Percentiles rank a stretch among this genome's conserved stretches.
Conservation (phyloP, 2,329 filamentous ascomycete genomes). For the Xylaria sp. region DNA sequence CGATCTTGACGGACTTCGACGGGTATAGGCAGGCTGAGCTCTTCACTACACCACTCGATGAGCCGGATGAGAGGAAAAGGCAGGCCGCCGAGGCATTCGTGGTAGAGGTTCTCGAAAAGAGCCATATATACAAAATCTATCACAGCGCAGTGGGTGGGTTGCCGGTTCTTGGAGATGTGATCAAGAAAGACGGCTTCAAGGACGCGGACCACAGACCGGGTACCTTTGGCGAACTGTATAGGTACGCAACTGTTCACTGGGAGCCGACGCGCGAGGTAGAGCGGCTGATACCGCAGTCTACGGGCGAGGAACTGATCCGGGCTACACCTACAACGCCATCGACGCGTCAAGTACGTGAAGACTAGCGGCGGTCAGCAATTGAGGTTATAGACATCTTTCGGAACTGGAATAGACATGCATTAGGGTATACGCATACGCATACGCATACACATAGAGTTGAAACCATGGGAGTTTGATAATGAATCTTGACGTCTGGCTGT, state of each 20-base stretch:
- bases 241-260: slow-evolving; percentile 46
- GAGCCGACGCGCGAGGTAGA: slow-evolving; percentile 38
- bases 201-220: slow-evolving; percentile 42
- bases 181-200: slow-evolving; percentile 33
- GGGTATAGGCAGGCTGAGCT: slow-evolving; percentile 41
- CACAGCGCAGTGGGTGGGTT: slow-evolving; percentile 43
- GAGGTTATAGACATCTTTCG: not conserved
- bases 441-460: no score
- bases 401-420: not conserved
- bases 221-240: slow-evolving; percentile 44
- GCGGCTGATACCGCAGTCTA: slow-evolving; percentile 31
- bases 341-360: not conserved
- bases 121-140: slow-evolving; percentile 46
- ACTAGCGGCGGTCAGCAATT: not conserved
- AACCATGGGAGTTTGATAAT: no score
- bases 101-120: slow-evolving; percentile 43
- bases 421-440: not conserved
- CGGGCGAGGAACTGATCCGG: slow-evolving; percentile 34
- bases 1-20: slow-evolving; percentile 39
- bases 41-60: slow-evolving; percentile 42
- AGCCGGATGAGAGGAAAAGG: slow-evolving; percentile 38
- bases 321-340: slow-evolving; percentile 33
- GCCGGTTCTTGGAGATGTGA: slow-evolving; percentile 42
- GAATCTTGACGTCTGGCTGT: no score
- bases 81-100: slow-evolving; percentile 41